phyloP scores from a whole-genome alignment of 164 flowering plant species.

The Tetrastigma voinierianum region DNA sequence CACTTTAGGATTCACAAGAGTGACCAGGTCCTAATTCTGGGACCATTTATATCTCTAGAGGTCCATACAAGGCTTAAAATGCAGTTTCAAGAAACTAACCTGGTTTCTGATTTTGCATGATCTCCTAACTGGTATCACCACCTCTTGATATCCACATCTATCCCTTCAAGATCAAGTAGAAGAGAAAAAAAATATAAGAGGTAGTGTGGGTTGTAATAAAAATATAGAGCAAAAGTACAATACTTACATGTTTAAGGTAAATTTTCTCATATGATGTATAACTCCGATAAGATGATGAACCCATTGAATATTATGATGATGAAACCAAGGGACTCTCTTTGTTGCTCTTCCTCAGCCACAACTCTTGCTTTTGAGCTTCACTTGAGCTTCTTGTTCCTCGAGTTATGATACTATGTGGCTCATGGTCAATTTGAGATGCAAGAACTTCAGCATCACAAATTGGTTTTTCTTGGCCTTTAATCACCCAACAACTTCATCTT shows the following conservation, averaged over 20 bases:
- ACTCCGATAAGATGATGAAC: conserved; percentile 73
- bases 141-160: conserved; percentile 47
- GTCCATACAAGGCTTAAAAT: too few relatives aligned
- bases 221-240: too few relatives aligned
- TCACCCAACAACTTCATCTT: conserved; percentile 11
- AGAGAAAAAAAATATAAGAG: not conserved
- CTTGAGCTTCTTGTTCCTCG: not conserved
- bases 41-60: too few relatives aligned
- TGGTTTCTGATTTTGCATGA: conserved; percentile 70
- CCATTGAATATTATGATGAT: conserved; percentile 50
- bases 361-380: conserved; percentile 38
- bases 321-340: conserved; percentile 53
- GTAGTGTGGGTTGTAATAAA: not conserved
- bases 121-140: conserved; percentile 75
- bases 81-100: conserved; percentile 41
- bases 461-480: too few relatives aligned
- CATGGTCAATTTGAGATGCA: not conserved
- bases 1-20: too few relatives aligned
- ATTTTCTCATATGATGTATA: conserved; percentile 73
- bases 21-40: too few relatives aligned
- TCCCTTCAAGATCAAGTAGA: conserved; percentile 27
- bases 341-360: conserved; percentile 24
- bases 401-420: not conserved
- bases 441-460: not conserved
- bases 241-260: conserved; percentile 62